Evolutionary conservation across 1,139 yeast species (phyloP).

Genomic region (Yamadazyma pseudoaaseri): DNA sequence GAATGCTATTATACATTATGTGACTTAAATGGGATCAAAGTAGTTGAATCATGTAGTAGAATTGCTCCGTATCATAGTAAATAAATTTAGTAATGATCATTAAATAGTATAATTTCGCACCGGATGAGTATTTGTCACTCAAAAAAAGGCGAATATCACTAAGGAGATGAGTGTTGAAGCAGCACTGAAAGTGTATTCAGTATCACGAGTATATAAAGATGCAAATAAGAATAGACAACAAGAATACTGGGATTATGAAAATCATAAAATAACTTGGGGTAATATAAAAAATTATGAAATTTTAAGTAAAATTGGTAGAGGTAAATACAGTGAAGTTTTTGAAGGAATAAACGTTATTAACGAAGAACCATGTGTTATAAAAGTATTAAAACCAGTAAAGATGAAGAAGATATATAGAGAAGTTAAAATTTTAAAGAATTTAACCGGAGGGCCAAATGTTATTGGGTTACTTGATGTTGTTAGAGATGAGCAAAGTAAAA

Average conservation of each 20-base stretch:
- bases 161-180: slow-evolving; percentile 27
- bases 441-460: slow-evolving; percentile 74
- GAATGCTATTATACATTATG: no score
- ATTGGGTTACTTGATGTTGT: slow-evolving; percentile 70
- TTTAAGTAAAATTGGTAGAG: slow-evolving; percentile 89
- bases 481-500: slow-evolving; percentile 69
- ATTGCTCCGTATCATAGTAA: no score
- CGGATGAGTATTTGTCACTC: no score
- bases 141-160: no score
- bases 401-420: slow-evolving; percentile 78
- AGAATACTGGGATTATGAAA: slow-evolving; percentile 94
- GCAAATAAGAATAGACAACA: slow-evolving; percentile 76
- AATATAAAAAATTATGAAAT: slow-evolving; percentile 81
- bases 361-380: slow-evolving; percentile 61
- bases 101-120: no score
- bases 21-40: no score
- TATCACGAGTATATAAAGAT: slow-evolving; percentile 86
- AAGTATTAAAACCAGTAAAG: slow-evolving; percentile 77
- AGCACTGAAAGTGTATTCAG: slow-evolving; percentile 49
- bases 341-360: slow-evolving; percentile 55
- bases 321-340: slow-evolving; percentile 96
- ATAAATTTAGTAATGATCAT: no score
- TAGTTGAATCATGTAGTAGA: no score
- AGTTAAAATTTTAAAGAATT: slow-evolving; percentile 69
- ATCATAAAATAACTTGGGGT: slow-evolving; percentile 70